phyloP scores from a whole-genome alignment of 768 basidiomycete species.

The Trametes cingulata region DNA sequence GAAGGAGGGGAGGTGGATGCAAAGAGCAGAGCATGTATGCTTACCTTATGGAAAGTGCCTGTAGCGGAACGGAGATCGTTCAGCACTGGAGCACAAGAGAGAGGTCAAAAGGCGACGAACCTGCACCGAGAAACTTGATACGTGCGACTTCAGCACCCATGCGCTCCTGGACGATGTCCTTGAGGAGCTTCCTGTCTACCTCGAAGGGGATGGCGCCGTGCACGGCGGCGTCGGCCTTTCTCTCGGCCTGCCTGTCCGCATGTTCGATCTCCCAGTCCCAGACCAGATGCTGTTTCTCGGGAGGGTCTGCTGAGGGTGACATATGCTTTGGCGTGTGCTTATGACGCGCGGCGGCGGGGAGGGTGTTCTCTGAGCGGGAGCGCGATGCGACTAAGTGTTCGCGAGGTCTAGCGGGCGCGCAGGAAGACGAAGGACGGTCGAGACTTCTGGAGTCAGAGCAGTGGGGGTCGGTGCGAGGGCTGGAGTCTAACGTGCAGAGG shows the following conservation, averaged over 20 bases:
- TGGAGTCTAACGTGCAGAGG: slow-evolving; percentile 20
- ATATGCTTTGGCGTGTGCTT: neutral
- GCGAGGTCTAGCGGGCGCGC: slow-evolving; percentile 1
- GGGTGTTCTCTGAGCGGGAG: slow-evolving; percentile 4
- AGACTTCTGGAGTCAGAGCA: neutral
- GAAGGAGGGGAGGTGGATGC: slow-evolving; percentile 13
- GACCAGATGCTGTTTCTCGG: slow-evolving; percentile 35
- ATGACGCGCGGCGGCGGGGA: neutral
- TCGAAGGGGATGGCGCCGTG: slow-evolving; percentile 69
- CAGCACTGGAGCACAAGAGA: slow-evolving; percentile 11
- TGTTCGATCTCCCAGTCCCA: slow-evolving; percentile 79
- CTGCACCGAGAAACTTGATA: slow-evolving; percentile 74
- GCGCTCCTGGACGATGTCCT: slow-evolving; percentile 76
- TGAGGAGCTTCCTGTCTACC: slow-evolving; percentile 73
- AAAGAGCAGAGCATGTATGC: slow-evolving; percentile 15
- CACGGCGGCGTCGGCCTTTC: slow-evolving; percentile 58
- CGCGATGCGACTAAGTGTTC: neutral
- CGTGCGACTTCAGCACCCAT: slow-evolving; percentile 64
- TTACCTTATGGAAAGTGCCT: slow-evolving; percentile 87
- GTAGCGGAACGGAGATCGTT: neutral
- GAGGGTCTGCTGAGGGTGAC: neutral
- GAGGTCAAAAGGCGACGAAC: slow-evolving; percentile 40
- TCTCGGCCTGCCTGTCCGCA: slow-evolving; percentile 65
- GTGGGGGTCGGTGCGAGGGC: neutral
- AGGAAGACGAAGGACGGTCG: neutral